Conservation (phyloP, 2,329 filamentous ascomycete genomes). For the Colletotrichum tropicicola region DNA sequence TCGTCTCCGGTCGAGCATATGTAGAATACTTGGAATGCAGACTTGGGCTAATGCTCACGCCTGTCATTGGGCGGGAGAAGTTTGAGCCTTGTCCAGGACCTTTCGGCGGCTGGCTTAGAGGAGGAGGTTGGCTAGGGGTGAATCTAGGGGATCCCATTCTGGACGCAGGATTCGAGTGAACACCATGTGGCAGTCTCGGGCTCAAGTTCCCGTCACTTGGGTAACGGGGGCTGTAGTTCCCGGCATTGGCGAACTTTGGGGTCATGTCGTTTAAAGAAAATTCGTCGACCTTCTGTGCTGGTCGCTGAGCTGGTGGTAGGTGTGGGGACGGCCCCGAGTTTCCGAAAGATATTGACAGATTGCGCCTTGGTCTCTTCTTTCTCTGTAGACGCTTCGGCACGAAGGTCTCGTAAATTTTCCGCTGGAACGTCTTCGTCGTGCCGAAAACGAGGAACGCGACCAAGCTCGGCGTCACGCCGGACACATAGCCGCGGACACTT, state of each 20-base stretch:
- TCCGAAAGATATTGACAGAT: conserved; percentile 1
- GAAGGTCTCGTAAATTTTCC: conserved; percentile 6
- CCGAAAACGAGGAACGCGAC: conserved; percentile 37
- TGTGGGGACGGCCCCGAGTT: neutral
- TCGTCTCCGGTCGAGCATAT: neutral
- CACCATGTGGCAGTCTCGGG: neutral
- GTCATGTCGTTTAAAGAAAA: conserved; percentile 3
- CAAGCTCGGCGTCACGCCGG: conserved; percentile 36
- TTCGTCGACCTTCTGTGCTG: neutral
- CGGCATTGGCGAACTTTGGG: neutral
- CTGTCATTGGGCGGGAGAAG: neutral
- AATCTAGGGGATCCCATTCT: neutral
- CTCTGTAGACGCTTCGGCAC: neutral
- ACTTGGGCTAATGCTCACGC: neutral
- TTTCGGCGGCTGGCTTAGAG: neutral
- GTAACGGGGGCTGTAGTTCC: neutral
- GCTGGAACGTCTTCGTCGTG: conserved; percentile 35
- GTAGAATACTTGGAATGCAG: neutral
- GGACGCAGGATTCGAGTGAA: neutral
- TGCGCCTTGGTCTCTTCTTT: neutral
- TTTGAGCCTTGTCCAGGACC: neutral
- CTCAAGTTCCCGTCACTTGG: neutral
- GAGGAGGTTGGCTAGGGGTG: neutral
- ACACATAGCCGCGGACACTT: conserved; percentile 34
- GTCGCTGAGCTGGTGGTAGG: neutral